A percentile compares a stretch with the other conserved stretches of the same genome.
Conservation (phyloP, 768 basidiomycete species). For the Porphyrellus cyaneotinctus region DNA sequence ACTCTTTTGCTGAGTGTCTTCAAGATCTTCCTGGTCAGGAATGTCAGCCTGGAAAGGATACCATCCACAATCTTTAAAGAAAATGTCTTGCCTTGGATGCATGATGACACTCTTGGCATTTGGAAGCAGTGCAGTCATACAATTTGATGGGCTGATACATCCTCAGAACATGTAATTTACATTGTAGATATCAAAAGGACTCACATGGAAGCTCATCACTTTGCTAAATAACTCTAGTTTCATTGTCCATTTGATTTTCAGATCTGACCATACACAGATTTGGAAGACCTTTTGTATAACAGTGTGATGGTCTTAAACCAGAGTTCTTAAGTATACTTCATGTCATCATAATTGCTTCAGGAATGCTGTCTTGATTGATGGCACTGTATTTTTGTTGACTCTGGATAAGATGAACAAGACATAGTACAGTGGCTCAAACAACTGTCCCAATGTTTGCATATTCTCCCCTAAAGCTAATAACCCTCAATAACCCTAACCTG, state of each 20-base stretch:
- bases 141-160: slow-evolving; percentile 60
- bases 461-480: too few relatives aligned
- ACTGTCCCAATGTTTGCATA: too few relatives aligned
- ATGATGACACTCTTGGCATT: slow-evolving; percentile 62
- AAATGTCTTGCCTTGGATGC: slow-evolving; percentile 76
- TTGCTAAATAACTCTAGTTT: slow-evolving; percentile 75
- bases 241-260: slow-evolving; percentile 62
- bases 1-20: slow-evolving; percentile 31
- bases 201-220: slow-evolving; percentile 57
- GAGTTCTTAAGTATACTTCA: slow-evolving; percentile 66
- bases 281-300: slow-evolving; percentile 66
- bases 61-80: slow-evolving; percentile 89
- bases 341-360: slow-evolving; percentile 72
- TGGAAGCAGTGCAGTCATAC: slow-evolving; percentile 56
- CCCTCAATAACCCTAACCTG: too few relatives aligned
- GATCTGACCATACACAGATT: slow-evolving; percentile 67
- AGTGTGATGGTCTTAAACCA: slow-evolving; percentile 60
- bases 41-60: slow-evolving; percentile 65
- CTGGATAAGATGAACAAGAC: slow-evolving; percentile 73
- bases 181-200: slow-evolving; percentile 8
- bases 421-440: too few relatives aligned
- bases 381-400: slow-evolving; percentile 44
- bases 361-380: slow-evolving; percentile 57
- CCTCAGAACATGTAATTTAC: background rate
- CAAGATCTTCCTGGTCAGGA: slow-evolving; percentile 36